phyloP scores from a whole-genome alignment of 805 yeast species.

The Sugiyamaella lignohabitans region DNA sequence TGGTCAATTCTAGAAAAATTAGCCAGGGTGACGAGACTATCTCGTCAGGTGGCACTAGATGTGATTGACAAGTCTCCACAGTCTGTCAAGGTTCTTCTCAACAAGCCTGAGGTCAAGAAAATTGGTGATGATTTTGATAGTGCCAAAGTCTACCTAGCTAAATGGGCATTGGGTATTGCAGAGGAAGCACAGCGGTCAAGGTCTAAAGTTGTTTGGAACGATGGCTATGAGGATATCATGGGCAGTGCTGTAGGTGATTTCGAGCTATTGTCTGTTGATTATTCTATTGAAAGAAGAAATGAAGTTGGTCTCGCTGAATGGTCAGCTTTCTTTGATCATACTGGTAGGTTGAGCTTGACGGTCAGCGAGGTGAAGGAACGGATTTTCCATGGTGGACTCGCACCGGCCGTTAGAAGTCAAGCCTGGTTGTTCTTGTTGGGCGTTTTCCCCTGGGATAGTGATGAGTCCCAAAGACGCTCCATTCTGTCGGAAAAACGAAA shows the following conservation, averaged over 20 bases:
- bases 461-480: conserved; percentile 58
- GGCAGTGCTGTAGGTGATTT: conserved; percentile 33
- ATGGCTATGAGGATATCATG: conserved; percentile 26
- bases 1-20: conserved; percentile 84
- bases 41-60: conserved; percentile 57
- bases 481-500: conserved; percentile 49
- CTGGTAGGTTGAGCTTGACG: conserved; percentile 70
- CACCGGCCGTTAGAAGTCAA: conserved; percentile 51
- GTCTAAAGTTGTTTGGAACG: conserved; percentile 34
- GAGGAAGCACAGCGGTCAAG: conserved; percentile 71
- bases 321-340: conserved; percentile 73
- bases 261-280: conserved; percentile 40
- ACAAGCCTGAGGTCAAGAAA: conserved; percentile 70
- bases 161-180: conserved; percentile 93
- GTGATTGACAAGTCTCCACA: conserved; percentile 54
- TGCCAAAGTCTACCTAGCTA: conserved; percentile 86
- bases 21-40: conserved; percentile 64
- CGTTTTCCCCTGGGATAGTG: conserved; percentile 85
- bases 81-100: conserved; percentile 50
- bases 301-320: conserved; percentile 70
- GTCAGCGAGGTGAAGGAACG: conserved; percentile 71
- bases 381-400: conserved; percentile 86
- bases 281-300: conserved; percentile 60
- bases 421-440: conserved; percentile 85
- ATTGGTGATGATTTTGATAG: conserved; percentile 89